Evolutionary conservation across 1,284 basidiomycete genomes (phyloP).

Genomic region (Ustilago xerochloae): DNA sequence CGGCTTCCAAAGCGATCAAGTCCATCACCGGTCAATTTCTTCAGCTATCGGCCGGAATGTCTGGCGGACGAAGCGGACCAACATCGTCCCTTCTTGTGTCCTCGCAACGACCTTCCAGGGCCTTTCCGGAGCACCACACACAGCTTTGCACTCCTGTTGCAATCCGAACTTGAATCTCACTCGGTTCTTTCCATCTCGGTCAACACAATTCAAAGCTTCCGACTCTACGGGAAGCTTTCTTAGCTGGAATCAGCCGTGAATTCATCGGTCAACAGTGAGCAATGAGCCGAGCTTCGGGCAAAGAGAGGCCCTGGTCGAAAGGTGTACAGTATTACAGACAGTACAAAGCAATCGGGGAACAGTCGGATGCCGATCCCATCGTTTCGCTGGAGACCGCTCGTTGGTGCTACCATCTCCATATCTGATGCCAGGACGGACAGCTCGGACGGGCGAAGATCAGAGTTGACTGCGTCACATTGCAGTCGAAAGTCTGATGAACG

Average conservation of each 20-base stretch:
- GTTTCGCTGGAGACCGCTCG: too few species aligned
- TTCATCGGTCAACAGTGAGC: too few species aligned
- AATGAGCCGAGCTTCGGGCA: too few species aligned
- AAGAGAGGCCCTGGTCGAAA: too few species aligned
- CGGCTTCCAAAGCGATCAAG: background rate
- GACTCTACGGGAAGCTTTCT: background rate
- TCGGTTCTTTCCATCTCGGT: conserved; percentile 16
- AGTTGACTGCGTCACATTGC: conserved; percentile 1
- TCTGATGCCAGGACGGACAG: background rate
- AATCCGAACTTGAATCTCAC: background rate
- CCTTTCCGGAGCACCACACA: conserved; percentile 7
- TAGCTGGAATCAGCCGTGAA: background rate
- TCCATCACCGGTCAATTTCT: conserved; percentile 8
- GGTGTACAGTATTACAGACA: too few species aligned
- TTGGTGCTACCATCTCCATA: background rate
- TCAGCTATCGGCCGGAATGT: conserved; percentile 5
- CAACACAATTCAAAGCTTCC: conserved; percentile 4
- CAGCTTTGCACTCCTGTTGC: background rate
- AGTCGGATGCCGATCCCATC: too few species aligned
- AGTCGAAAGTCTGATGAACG: background rate
- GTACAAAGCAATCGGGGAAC: too few species aligned
- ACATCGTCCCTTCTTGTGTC: background rate
- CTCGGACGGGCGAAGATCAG: background rate
- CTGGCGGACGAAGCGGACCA: conserved; percentile 26
- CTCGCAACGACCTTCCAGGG: background rate